Base-by-base conservation (phyloP, 2,329 filamentous ascomycete species). In the Neofusicoccum laricinum region DNA sequence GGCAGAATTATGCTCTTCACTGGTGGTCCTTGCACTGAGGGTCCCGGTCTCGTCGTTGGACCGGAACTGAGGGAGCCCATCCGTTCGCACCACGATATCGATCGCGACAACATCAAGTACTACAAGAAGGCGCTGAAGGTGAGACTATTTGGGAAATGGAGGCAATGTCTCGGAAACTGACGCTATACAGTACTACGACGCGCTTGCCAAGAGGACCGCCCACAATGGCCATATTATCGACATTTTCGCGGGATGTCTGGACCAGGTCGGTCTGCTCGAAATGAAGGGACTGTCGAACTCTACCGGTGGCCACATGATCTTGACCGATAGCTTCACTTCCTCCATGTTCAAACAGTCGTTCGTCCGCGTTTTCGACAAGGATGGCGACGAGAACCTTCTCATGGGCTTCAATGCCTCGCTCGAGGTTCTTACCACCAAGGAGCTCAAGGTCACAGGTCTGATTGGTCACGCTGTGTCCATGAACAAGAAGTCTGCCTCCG, bases 281-380 rank as follows among this genome's bases (percentile, higher is more conserved):
- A 99, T 99, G 95, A 98, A 98, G 79, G 92, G 93, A 30, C 85
- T 99, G 12, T 90, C 93, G 69, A 99, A 98, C 78, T 96, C 90
- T 36, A 99, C 95, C 17, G 95, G 95, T 68, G 95, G 95, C 41
- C 93, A 99, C 75, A 99, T 99, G 90, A 96, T 99, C 68, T 81
- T 99, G 68, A 98, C 95, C 1, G 95, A 99, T 77, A 97, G 93
- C 76, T 99, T 99, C 77, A 98, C 94, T 3, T 96, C 95, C 0
- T 98, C 94, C 65, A 97, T 99, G 89, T 99, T 98, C 84, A 97
- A 95, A 81, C 95, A 99, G 76, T 98, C 95, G 0, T 99, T 99
- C 73, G 90, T 96, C 59, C 90, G 96, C 65, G 89, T 99, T 17
- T 99, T 99, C 74, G 95, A 99, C 76, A 97, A 97, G 79, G 95